Base-by-base conservation (phyloP, 345 rosid genomes). In the Salix viminalis region DNA sequence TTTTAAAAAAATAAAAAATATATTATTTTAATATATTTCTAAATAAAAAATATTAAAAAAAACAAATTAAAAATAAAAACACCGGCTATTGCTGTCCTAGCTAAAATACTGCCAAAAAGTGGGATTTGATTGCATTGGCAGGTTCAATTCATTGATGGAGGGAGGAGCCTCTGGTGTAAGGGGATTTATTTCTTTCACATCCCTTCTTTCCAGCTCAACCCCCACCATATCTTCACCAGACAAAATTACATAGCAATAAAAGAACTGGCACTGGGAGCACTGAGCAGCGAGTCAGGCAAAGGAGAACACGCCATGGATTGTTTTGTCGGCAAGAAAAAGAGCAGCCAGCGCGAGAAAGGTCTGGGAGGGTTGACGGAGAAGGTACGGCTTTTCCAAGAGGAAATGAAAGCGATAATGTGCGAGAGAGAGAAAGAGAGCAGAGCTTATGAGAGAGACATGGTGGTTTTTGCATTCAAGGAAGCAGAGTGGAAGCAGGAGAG, bases 401-500 rank as follows among this genome's bases (percentile, higher is more conserved):
- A 91, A 64, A 78, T 84, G 56, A 71, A 83, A 34, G 82, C 77
- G 64, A 87, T 83, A 72, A 80, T 87, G 82, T 65, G 52, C 39
- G 86, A 86, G 77, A 89, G 79, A 80, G 91, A 85, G 84, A 83
- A 81, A 62, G 62, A 88, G 67, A 82, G 72, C 6, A 79, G 58
- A 60, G 83, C 62, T 24, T 79, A 84, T 65, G 88, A 87, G 86
- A 88, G 83, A 67, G 90, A 90, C 54, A 72, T 79, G 73, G 69
- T 80, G 80, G 78, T 78, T 41, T 83, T 83, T 75, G 83, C 91
- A 5, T 79, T 87, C 37, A 88, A 84, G 69, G 91, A 90, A 69
- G 90, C 76, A 8, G 93, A 91, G 82, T 90, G 97, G 97, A 82
- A 84, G 76, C 88, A 78, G 67, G 93, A 93, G 85, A 90, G 84